Percentiles rank a stretch among this genome's conserved stretches.
Evolutionary conservation across 768 basidiomycete species (phyloP).

Genomic region (Boletus eberwhitei): DNA sequence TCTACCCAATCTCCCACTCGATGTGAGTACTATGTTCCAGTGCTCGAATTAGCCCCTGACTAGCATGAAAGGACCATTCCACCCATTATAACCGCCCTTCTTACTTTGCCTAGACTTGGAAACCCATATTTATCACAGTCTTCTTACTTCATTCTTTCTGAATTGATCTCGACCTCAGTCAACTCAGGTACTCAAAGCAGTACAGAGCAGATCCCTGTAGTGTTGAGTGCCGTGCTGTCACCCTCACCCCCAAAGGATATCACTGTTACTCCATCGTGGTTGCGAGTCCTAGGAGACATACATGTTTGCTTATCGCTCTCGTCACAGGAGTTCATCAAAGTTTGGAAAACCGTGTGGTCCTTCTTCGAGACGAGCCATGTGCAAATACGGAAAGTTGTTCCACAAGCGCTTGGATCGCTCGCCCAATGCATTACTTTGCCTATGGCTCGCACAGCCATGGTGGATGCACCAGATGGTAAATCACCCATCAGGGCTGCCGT

Average conservation of each 20-base stretch:
- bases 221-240: constrained; percentile 65
- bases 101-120: constrained; percentile 80
- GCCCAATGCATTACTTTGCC: constrained; percentile 67
- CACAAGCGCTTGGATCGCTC: constrained; percentile 59
- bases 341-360: constrained; percentile 74
- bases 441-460: constrained; percentile 52
- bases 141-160: constrained; percentile 81
- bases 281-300: constrained; percentile 70
- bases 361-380: constrained; percentile 72
- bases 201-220: constrained; percentile 51
- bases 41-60: constrained; percentile 12
- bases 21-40: constrained; percentile 47
- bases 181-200: constrained; percentile 49
- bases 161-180: constrained; percentile 59
- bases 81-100: constrained; percentile 63
- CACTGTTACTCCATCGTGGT: constrained; percentile 72
- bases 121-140: constrained; percentile 89
- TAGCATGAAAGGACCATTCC: constrained; percentile 59
- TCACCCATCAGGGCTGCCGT: constrained; percentile 64
- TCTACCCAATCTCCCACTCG: constrained; percentile 55
- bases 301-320: constrained; percentile 64
- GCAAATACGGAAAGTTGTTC: constrained; percentile 58
- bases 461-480: constrained; percentile 43
- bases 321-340: constrained; percentile 51
- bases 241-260: constrained; percentile 70